Base-by-base conservation (phyloP, 2,329 filamentous ascomycete species). In the Penicillium concentricum region DNA sequence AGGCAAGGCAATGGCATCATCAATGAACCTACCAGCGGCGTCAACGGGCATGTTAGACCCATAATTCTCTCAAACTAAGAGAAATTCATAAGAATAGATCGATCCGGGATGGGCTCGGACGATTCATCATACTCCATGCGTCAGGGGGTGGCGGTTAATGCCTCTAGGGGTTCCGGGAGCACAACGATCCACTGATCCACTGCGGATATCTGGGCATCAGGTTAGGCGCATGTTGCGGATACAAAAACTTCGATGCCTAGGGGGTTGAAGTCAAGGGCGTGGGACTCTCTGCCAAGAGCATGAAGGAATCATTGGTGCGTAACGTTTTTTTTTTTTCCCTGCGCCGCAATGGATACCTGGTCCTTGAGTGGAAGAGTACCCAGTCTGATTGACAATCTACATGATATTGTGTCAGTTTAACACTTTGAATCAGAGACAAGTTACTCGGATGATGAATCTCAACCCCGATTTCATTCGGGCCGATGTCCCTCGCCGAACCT, bases 211-310 rank as follows among this genome's bases (percentile, higher is more conserved):
- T 58, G 53, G 50, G 53, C 61, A 59, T 46, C 43, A 56, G 18
- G 42, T 41, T 44, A 20, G 28, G 32, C 42, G 26, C 38, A 51
- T 34, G 10, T 49, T 16, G 43, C 20, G 34, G 44, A 44, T 54
- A 59, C 57, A 54, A 58, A 57, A 64, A 64, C 28, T 50, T 52
- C 55, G 63, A 61, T 63, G 66, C 64, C 62, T 66, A 60, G 42
- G 43, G 59, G 57, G 42, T 8, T n/a, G 57, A 60, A 63, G 50
- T 56, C 48, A 51, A 26, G 39, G 35, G 37, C 24, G 35, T 24
- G 34, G 35, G 37, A 56, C 39, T 56, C 49, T 28, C 28, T 53
- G 62, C 62, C 62, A 64, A 64, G 64, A 50, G 46, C 37, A 49
- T 26, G 4, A 16, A 44, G 28, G 20, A 26, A 41, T 38, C 46